Evolutionary conservation across 2,329 filamentous ascomycete species (phyloP).

Genomic region (Phyllosticta ampelicida): DNA sequence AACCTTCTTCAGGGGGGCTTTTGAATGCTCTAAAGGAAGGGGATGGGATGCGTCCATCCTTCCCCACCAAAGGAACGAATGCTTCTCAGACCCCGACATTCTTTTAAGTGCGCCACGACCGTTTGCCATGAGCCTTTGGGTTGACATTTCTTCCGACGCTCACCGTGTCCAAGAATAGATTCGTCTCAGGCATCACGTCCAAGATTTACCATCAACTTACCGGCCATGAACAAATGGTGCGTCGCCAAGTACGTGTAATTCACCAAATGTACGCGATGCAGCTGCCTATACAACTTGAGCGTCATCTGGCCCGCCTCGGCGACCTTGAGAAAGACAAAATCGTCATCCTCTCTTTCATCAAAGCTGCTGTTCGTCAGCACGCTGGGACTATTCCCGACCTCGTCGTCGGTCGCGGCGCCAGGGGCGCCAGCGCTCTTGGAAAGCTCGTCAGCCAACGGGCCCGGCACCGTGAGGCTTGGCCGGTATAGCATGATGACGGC

Average conservation of each 20-base stretch:
- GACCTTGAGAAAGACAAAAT: constrained; percentile 85
- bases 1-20: no score
- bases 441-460: constrained; percentile 71
- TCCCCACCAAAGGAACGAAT: no score
- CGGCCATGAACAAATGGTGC: constrained; percentile 94
- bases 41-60: no score
- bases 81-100: no score
- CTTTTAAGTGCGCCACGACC: no score
- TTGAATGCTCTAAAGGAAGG: no score
- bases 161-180: not conserved
- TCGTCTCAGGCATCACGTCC: not conserved
- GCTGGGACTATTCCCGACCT: constrained; percentile 46
- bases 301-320: constrained; percentile 93
- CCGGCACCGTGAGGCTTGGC: constrained; percentile 77
- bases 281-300: constrained; percentile 75
- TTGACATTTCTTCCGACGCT: no score
- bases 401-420: constrained; percentile 29
- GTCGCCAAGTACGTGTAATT: constrained; percentile 96
- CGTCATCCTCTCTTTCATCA: constrained; percentile 69
- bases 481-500: constrained; percentile 92
- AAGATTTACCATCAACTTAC: constrained; percentile 35
- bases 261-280: constrained; percentile 78
- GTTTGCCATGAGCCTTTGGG: no score
- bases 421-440: constrained; percentile 38
- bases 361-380: constrained; percentile 43